phyloP scores from a whole-genome alignment of 2,329 filamentous ascomycete species.

The Trichophaea hybrida region DNA sequence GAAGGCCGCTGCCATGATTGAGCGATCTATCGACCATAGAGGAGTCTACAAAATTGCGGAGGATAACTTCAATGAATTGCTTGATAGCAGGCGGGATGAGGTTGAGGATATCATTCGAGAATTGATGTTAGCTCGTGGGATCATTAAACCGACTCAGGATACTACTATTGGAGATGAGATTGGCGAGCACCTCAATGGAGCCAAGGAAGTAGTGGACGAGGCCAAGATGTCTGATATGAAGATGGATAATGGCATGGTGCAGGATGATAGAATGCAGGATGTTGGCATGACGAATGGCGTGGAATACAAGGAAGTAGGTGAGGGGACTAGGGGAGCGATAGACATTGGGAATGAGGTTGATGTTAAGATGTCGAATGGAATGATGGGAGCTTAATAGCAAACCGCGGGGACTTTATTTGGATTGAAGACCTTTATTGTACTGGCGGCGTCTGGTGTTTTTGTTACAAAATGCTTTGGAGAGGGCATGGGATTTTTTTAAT shows the following conservation, averaged over 20 bases:
- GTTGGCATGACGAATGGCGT: not conserved
- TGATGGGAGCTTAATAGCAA: no score
- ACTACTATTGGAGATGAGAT: not conserved
- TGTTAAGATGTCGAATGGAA: no score
- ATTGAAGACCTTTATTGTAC: no score
- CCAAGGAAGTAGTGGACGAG: not conserved
- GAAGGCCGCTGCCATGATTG: conserved; percentile 62
- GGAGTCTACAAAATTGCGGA: conserved; percentile 45
- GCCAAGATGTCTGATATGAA: not conserved
- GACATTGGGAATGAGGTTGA: no score
- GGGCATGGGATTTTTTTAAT: no score
- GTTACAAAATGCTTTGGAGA: no score
- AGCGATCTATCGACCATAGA: conserved; percentile 61
- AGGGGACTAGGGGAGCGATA: no score
- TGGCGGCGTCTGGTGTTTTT: no score
- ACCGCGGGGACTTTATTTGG: no score
- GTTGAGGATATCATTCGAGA: conserved; percentile 14
- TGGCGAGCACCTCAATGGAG: not conserved
- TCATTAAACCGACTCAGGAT: not conserved
- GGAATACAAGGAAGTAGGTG: no score
- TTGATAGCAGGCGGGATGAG: conserved; percentile 15
- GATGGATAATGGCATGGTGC: not conserved
- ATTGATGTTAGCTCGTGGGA: conserved; percentile 8
- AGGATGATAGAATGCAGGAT: not conserved
- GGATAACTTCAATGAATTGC: conserved; percentile 20